Conservation (phyloP, 352 stramenopile genomes). For the Phytophthora pluvialis region DNA sequence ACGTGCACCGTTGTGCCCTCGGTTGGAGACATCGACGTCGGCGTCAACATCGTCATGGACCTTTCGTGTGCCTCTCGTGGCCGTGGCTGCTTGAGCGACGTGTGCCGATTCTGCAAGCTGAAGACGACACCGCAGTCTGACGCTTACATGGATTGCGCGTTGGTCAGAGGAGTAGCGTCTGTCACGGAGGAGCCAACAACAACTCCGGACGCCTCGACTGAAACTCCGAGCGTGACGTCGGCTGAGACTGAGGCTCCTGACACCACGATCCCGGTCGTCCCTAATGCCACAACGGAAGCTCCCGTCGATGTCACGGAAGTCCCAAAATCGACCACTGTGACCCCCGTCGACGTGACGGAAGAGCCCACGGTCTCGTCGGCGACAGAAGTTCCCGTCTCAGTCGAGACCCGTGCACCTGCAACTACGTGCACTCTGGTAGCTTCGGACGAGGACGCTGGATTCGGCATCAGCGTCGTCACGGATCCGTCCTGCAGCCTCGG, state of each 20-base stretch:
- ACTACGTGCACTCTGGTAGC: slow-evolving; percentile 16
- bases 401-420: neutral
- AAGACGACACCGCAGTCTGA: slow-evolving; percentile 26
- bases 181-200: neutral
- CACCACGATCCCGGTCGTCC: neutral
- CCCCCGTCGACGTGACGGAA: neutral
- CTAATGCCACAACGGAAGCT: neutral
- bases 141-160: slow-evolving; percentile 30
- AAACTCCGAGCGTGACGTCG: neutral
- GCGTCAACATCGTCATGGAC: slow-evolving; percentile 39
- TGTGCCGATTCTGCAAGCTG: slow-evolving; percentile 51
- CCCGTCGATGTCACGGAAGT: neutral
- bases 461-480: slow-evolving; percentile 42
- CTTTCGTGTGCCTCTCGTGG: slow-evolving; percentile 31
- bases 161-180: slow-evolving; percentile 4
- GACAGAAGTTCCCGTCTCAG: neutral
- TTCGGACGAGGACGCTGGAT: slow-evolving; percentile 30
- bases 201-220: neutral
- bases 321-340: neutral
- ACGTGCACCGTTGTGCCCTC: slow-evolving; percentile 22
- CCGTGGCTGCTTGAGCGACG: slow-evolving; percentile 37
- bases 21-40: slow-evolving; percentile 31
- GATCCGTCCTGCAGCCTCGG: slow-evolving; percentile 38
- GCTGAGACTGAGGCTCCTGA: neutral
- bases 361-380: neutral